Base-by-base conservation (phyloP, 1,284 basidiomycete species). In the Malassezia sympodialis region DNA sequence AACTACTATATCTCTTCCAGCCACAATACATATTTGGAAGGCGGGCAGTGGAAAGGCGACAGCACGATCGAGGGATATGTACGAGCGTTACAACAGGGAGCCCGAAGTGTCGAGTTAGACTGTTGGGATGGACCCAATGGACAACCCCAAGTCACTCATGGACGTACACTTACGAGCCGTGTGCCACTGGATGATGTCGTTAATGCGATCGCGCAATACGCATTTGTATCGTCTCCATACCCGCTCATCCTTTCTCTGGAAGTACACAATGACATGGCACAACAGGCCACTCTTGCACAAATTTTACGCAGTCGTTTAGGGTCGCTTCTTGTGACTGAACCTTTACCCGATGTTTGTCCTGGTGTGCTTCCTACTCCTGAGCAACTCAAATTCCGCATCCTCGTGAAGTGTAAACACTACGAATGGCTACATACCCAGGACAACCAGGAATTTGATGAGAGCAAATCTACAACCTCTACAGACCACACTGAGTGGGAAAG, bases 11-110 rank as follows among this genome's bases (percentile, higher is more conserved):
- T 96, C 67, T 90, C 88, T 4, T 87, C 88, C 15, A 93, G 89
- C 28, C 94, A 98, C 72, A 98, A 99, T 68, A 98, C 94, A 0
- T 98, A 99, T 68, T 83, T 99, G 4, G 84, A 96, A 11, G 91
- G 91, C 0, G 83, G 90, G 63, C 94, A 99, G 72, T 84, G 94
- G 54, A 83, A 91, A 8, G 93, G 94, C 2, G 84, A 86, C 51
- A 90, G 88, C 60, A 96, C 93, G 0, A 84, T 93, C 35, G 93
- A 96, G 69, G 93, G 93, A 0, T 98, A 96, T 72, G 90, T 96
- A 58, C 82, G 93, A 0, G 91, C 91, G 0, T 78, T 98, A 39
- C 79, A 94, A 46, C 86, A 87, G 54, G 85, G 89, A 27, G 96
- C 91, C 65, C 82, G 93, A 17, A 88, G 86, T 55, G 93, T 98